Base-by-base conservation (phyloP, 305 asterid species). In the Petunia hybrid region DNA sequence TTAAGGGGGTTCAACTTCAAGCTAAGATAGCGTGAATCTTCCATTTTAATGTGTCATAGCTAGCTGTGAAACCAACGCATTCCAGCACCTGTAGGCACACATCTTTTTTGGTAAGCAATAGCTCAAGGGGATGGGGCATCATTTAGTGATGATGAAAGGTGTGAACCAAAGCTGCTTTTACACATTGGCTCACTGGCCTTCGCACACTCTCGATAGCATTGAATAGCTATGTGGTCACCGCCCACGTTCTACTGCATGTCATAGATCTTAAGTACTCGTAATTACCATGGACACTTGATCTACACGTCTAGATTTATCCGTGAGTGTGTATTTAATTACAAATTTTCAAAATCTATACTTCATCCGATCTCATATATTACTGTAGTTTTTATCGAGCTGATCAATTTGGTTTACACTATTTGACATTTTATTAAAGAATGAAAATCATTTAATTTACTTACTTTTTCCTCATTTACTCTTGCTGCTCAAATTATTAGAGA, bases 111-210 rank as follows among this genome's bases (percentile, higher is more conserved):
- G 62, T 56, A 22, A 56, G 62, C 62, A 14, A 56, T 56, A 14
- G 77, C 4, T 6, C 65, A 53, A 67, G 0, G 41, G 10, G 77
- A 10, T 45, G 22, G 61, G 77, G 61, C 77, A 9, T 48, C 56
- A 9, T 48, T 48, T 48, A 48, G 1, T 45, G 60, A 70, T 70
- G 77, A 70, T 70, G 46, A 69, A 70, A 70, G 61, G 45, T 48
- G 77, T 10, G 3, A 48, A 35, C 35, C 61, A 48, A 71, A 48
- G 43, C 35, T 71, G 43, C 51, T 48, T 48, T 48, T 8, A 41
- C 62, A 46, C 61, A 46, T 46, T 71, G 77, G 61, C 43, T 46
- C 31, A 40, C 40, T 69, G 16, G 10, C 40, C 59, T 16, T 70
- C 45, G 10, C 60, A 70, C 31, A 43, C 40, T n/a, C 8, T 56